Evolutionary conservation across 805 yeast species (phyloP).

Genomic region (Candida piceae): DNA sequence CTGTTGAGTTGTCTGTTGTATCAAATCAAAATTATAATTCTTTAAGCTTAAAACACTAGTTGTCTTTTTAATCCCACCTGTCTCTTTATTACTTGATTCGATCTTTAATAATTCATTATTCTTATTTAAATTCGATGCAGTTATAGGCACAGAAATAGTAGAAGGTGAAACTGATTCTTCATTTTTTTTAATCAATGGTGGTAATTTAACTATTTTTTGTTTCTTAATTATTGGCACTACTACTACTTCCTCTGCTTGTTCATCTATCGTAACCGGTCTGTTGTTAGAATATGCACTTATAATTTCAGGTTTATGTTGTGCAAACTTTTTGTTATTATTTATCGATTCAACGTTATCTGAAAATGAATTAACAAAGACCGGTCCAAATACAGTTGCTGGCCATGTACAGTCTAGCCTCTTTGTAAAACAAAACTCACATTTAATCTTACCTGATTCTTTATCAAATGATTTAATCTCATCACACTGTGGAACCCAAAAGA

Average conservation of each 20-base stretch:
- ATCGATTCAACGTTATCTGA: constrained; percentile 6
- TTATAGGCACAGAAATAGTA: background rate
- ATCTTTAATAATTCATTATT: constrained; percentile 1
- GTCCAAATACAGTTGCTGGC: constrained; percentile 10
- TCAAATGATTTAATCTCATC: constrained; percentile 9
- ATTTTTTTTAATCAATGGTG: too few species aligned
- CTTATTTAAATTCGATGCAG: background rate
- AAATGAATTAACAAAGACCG: constrained; percentile 7
- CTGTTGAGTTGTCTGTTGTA: constrained; percentile 1
- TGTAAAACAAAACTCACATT: constrained; percentile 6
- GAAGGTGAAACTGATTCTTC: background rate
- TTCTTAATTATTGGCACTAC: background rate
- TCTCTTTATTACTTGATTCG: background rate
- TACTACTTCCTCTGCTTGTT: background rate
- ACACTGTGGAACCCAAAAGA: constrained; percentile 4
- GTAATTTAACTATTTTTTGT: too few species aligned
- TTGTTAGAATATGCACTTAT: constrained; percentile 1
- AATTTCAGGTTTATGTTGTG: constrained; percentile 2
- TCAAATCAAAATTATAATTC: constrained; percentile 7
- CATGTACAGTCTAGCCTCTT: constrained; percentile 6
- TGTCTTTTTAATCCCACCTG: constrained; percentile 1
- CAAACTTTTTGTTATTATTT: constrained; percentile 3
- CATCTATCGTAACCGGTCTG: too few species aligned
- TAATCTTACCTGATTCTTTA: constrained; percentile 3
- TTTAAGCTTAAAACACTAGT: constrained; percentile 6